Percentiles rank a stretch among this genome's conserved stretches.
phyloP scores from a whole-genome alignment of 2,329 filamentous ascomycete species.

The Fusarium tupiense region DNA sequence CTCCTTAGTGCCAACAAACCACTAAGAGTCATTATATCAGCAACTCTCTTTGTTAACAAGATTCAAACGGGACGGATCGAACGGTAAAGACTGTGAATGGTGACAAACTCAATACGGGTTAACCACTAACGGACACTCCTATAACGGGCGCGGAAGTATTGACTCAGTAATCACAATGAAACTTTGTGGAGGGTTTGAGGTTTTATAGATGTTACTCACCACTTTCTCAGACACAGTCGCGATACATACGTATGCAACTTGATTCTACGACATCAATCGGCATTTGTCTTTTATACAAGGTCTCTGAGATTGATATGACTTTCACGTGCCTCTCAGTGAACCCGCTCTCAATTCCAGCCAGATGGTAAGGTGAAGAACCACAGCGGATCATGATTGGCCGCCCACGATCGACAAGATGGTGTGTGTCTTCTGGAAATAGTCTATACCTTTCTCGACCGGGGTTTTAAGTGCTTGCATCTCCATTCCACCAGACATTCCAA shows the following conservation, averaged over 20 bases:
- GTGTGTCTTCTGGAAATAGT: constrained; percentile 26
- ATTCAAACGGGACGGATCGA: constrained; percentile 7
- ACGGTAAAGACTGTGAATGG: constrained; percentile 2
- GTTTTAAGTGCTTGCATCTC: constrained; percentile 44
- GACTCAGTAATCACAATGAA: background rate
- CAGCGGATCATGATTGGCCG: constrained; percentile 29
- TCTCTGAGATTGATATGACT: background rate
- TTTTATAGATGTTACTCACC: background rate
- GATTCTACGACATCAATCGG: background rate
- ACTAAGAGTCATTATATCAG: background rate
- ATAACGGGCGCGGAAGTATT: background rate
- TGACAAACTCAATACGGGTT: background rate
- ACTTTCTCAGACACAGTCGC: background rate
- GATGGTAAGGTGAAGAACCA: constrained; percentile 25
- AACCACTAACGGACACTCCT: background rate
- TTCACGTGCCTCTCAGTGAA: constrained; percentile 11
- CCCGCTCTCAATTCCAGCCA: constrained; percentile 16
- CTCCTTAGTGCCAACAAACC: background rate
- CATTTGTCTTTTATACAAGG: background rate
- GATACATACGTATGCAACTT: background rate
- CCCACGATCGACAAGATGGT: constrained; percentile 10
- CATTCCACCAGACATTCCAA: constrained; percentile 1
- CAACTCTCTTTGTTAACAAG: background rate
- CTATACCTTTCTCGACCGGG: constrained; percentile 28
- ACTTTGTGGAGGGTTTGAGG: background rate